Percentiles rank a stretch among this genome's conserved stretches.
phyloP scores from a whole-genome alignment of 441 rosid species.

The Arabidopsis hybrid region DNA sequence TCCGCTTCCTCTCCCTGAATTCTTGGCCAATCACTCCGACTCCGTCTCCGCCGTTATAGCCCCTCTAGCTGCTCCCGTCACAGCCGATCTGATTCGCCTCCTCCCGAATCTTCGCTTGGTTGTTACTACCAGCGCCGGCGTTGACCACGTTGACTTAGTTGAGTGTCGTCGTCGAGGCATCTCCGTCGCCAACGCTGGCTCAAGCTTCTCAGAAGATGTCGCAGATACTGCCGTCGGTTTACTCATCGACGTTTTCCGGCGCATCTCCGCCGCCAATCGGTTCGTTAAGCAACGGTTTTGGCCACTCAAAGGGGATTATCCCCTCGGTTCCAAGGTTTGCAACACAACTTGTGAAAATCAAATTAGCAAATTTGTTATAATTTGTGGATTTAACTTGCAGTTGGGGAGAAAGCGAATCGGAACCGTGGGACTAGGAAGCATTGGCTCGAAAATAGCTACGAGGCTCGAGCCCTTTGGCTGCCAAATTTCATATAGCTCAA shows the following conservation, averaged over 20 bases:
- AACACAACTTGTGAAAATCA: background rate
- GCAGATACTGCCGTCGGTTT: slow-evolving; percentile 11
- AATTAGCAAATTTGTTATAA: no score
- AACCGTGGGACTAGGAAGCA: background rate
- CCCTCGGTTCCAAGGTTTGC: slow-evolving; percentile 6
- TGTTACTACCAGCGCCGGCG: slow-evolving; percentile 7
- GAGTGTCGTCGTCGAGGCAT: slow-evolving; percentile 16
- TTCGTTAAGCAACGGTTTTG: background rate
- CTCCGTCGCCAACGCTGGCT: slow-evolving; percentile 5
- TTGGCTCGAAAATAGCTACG: background rate
- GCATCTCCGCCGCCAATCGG: background rate
- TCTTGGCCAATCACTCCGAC: background rate
- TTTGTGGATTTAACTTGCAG: background rate
- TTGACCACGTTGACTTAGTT: background rate
- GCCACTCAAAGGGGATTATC: slow-evolving; percentile 4
- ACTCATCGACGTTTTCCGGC: background rate
- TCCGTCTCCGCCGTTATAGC: background rate
- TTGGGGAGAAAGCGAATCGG: slow-evolving; percentile 12
- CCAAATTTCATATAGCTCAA: background rate
- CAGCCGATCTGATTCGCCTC: slow-evolving; percentile 12
- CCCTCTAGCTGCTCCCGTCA: background rate
- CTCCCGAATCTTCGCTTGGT: slow-evolving; percentile 12
- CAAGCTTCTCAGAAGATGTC: background rate
- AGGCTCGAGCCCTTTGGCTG: slow-evolving; percentile 13
- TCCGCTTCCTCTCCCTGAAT: background rate